Evolutionary conservation across 108 stramenopile genomes (phyloP).

Genomic region (Fistulifera pelliculosa): DNA sequence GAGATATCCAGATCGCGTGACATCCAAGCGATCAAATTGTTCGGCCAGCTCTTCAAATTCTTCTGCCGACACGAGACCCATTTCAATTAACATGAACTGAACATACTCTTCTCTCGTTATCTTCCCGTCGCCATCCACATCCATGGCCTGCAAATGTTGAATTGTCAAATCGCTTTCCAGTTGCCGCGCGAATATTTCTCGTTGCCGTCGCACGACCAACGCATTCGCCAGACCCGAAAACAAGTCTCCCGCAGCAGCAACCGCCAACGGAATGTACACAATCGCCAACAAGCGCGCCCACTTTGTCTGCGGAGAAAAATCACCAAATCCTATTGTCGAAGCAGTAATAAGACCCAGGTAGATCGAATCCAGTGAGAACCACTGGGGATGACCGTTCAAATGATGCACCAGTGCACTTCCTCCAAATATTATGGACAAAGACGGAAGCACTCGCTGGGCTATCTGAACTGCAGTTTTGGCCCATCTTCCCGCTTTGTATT

Average conservation of each 20-base stretch:
- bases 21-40: slow-evolving; percentile 51
- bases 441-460: slow-evolving; percentile 3
- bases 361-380: slow-evolving; percentile 23
- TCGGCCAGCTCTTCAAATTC: slow-evolving; percentile 37
- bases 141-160: slow-evolving; percentile 31
- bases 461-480: not conserved
- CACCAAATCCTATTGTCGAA: slow-evolving; percentile 52
- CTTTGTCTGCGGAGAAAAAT: slow-evolving; percentile 28
- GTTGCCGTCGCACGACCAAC: slow-evolving; percentile 21
- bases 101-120: slow-evolving; percentile 46
- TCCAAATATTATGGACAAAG: slow-evolving; percentile 9
- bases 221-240: slow-evolving; percentile 28
- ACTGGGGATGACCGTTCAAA: slow-evolving; percentile 19
- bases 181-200: slow-evolving; percentile 8
- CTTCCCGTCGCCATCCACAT: slow-evolving; percentile 35
- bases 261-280: slow-evolving; percentile 38
- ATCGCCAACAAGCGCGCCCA: slow-evolving; percentile 22
- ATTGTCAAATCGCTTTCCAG: slow-evolving; percentile 28
- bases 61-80: slow-evolving; percentile 43
- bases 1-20: slow-evolving; percentile 25
- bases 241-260: slow-evolving; percentile 38
- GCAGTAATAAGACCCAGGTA: slow-evolving; percentile 38
- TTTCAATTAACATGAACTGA: slow-evolving; percentile 52
- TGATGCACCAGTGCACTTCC: slow-evolving; percentile 13
- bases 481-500: not conserved